Conservation (phyloP, 2,329 filamentous ascomycete genomes). For the Graphiopsis chlorocephala region DNA sequence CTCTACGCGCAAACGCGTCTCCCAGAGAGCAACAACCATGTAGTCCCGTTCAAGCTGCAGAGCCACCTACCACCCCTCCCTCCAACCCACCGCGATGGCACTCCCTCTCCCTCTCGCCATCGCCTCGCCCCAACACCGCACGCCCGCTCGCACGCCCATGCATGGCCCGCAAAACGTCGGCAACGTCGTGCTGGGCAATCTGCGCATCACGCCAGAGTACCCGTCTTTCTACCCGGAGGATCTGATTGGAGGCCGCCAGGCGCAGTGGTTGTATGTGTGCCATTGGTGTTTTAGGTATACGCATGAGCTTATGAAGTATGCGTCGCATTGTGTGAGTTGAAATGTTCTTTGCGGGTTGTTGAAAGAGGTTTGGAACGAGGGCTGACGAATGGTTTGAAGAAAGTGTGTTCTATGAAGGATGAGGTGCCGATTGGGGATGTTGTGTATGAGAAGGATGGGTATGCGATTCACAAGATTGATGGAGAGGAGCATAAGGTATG, state of each 20-base stretch:
- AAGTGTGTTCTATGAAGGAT: slow-evolving; percentile 43
- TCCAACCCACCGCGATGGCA: not conserved
- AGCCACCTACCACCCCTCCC: not conserved
- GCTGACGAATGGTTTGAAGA: slow-evolving; percentile 31
- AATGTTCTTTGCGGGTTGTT: not conserved
- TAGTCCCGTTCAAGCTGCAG: not conserved
- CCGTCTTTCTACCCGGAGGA: slow-evolving; percentile 83
- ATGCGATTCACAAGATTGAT: slow-evolving; percentile 89
- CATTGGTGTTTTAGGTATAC: slow-evolving; percentile 94
- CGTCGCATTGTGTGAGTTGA: slow-evolving; percentile 45
- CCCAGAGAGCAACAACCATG: not conserved
- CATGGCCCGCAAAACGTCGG: slow-evolving; percentile 70
- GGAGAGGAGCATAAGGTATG: slow-evolving; percentile 69
- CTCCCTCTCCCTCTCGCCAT: slow-evolving; percentile 11
- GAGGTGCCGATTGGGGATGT: slow-evolving; percentile 62
- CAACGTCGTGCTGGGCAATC: slow-evolving; percentile 79
- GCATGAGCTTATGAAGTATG: slow-evolving; percentile 48
- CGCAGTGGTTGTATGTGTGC: slow-evolving; percentile 73
- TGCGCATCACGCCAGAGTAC: slow-evolving; percentile 88
- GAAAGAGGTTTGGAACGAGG: not conserved
- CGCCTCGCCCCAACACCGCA: slow-evolving; percentile 15
- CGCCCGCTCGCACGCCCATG: slow-evolving; percentile 19
- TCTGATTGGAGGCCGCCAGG: slow-evolving; percentile 41
- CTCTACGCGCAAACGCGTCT: slow-evolving; percentile 5
- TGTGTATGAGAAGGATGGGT: slow-evolving; percentile 75